Base-by-base conservation (phyloP, 352 stramenopile species). In the Globisporangium lucens region DNA sequence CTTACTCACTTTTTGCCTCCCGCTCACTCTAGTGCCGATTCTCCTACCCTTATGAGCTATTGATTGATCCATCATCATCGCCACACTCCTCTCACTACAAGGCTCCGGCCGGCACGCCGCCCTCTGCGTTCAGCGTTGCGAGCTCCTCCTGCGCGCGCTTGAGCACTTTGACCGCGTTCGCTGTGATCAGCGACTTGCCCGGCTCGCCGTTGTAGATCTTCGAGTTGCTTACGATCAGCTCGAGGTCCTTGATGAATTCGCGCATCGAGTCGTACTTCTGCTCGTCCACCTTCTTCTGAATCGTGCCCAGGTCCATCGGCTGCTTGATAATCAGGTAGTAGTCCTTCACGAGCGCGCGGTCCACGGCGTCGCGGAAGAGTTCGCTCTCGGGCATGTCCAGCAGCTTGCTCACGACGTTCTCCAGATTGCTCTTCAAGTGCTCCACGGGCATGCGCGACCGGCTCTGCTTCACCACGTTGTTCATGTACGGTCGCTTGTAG, bases 261-360 rank as follows among this genome's bases (percentile, higher is more conserved):
- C 85, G 83, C 81, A 93, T 91, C 61, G 85, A 93, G 63, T 90
- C 84, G 72, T 95, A 95, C 63, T 82, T 69, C 52, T 80, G 76
- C 0, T 81, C 72, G 12, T 82, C 67, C 22, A 90, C 87, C 70
- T 95, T 95, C 58, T 73, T 75, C 53, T 77, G 75, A 72, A 95
- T 87, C 20, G 79, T 73, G 36, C 75, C 79, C 57, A 95, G 69
- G 67, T 95, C 87, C 83, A 95, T 94, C 9, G 87, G 87, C 41
- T 92, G 85, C 72, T 95, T 95, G 70, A 95, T 89, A 62, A 95
- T 82, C 60, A 82, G 72, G 67, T 93, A 94, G 57, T 95, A 95
- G 65, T 94, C 87, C 24, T 72, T 79, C 58, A 94, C 82, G 2
- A 82, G 75, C 0, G 33, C 63, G 4, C 78, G 79, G 70, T 95